Base-by-base conservation (phyloP, 345 rosid genomes). In the Brassica cretica region DNA sequence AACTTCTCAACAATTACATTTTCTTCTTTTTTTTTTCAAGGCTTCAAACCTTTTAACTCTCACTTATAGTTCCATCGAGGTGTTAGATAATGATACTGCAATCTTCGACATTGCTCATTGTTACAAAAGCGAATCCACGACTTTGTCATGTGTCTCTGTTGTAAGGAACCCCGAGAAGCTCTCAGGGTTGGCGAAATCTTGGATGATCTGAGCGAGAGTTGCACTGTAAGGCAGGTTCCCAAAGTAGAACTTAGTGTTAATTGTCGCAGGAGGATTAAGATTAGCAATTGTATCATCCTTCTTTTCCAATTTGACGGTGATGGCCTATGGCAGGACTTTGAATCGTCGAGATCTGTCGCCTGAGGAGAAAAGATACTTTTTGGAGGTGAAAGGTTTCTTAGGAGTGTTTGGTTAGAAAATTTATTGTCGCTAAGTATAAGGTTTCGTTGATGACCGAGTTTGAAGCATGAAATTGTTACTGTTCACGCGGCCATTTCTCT, bases 161-260 rank as follows among this genome's bases (percentile, higher is more conserved):
- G 61, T 94, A 89, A 60, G 92, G 93, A 73, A 94, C 98, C 91
- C 92, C 98, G 12, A 91, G 80, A 4, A 91, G 87, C 76, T 94
- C 96, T 94, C 96, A 44, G 98, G 98, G 18, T 82, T 85, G 5
- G 86, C 98, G 41, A 86, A 83, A 0, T 91, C 91, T 76, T 91
- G 98, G 30, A 92, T 89, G 30, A 92, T 88, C 0, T 86, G 93
- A 77, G 97, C 98, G n/a, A 94, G 87, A 76, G 89, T 89, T 2
- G 98, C 89, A 80, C 97, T 92, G 46, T 88, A 94, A 63, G 98
- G 97, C 81, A 94, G 83, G 75, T 94, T 94, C 55, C 98, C 98
- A 72, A 92, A 88, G 84, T 91, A 94, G 68, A 94, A 90, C 84
- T 92, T 94, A 29, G 97, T 92, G 56, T 78, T 86, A 6, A 84